A percentile compares a stretch with the other conserved stretches of the same genome.
Conservation (phyloP, 257 asterid species). For the Solanum bulbocastanum region DNA sequence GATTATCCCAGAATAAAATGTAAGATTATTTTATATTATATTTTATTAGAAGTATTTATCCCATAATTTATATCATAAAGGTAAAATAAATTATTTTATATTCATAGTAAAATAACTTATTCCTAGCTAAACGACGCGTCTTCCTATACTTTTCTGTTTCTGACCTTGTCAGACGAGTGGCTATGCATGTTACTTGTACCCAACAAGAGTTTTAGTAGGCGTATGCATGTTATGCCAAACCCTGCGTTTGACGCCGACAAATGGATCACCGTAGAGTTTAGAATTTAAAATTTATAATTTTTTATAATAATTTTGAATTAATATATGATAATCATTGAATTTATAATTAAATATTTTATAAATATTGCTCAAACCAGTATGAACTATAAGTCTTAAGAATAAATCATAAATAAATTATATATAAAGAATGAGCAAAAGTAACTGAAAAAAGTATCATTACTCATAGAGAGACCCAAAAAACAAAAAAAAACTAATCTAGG, state of each 20-base stretch:
- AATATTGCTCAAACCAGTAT: neutral
- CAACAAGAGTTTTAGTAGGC: neutral
- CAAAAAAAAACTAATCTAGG: neutral
- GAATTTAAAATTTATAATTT: too few species aligned
- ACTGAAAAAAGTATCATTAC: neutral
- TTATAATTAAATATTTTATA: too few species aligned
- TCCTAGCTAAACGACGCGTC: too few species aligned
- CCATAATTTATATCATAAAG: rapidly evolving
- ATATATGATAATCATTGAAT: too few species aligned
- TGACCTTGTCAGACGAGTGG: neutral
- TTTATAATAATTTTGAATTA: too few species aligned
- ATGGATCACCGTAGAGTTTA: too few species aligned
- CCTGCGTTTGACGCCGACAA: neutral
- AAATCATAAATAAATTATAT: neutral
- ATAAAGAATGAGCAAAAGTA: neutral
- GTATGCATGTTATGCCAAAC: neutral
- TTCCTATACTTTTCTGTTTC: neutral
- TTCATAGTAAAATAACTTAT: too few species aligned
- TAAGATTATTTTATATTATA: too few species aligned
- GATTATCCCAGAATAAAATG: too few species aligned
- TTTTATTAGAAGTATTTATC: too few species aligned
- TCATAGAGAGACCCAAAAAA: neutral
- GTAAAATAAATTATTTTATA: too few species aligned
- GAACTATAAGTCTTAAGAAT: neutral
- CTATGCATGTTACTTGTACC: neutral